Conservation (phyloP, 2,329 filamentous ascomycete genomes). For the Pseudophaeomoniella oleicola region DNA sequence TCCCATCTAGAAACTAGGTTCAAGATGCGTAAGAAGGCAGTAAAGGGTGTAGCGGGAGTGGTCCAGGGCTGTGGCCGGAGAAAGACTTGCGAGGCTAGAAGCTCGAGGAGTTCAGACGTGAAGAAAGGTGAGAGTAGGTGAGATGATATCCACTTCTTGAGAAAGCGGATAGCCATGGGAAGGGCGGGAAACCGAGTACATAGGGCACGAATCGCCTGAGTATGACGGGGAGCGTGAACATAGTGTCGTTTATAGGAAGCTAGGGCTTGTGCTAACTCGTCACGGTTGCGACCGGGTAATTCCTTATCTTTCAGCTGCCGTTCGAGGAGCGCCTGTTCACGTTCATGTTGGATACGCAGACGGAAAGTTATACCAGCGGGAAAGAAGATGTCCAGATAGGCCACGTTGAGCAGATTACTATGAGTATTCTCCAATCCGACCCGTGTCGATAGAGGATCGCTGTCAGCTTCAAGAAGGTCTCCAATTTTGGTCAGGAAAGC, state of each 20-base stretch:
- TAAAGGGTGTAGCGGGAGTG: conserved; percentile 58
- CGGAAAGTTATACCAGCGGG: conserved; percentile 61
- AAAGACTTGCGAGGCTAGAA: conserved; percentile 66
- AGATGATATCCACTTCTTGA: conserved; percentile 77
- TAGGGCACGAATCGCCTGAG: conserved; percentile 64
- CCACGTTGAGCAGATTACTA: conserved; percentile 56
- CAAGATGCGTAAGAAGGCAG: conserved; percentile 70
- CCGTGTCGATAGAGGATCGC: conserved; percentile 47
- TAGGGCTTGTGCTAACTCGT: conserved; percentile 56
- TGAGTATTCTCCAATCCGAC: conserved; percentile 69
- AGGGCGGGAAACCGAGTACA: conserved; percentile 68
- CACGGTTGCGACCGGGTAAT: conserved; percentile 48
- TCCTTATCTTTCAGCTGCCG: conserved; percentile 63
- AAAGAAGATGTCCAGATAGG: conserved; percentile 70
- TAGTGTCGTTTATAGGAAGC: conserved; percentile 58
- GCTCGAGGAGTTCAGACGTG: conserved; percentile 66
- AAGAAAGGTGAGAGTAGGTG: conserved; percentile 71
- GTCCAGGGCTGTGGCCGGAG: conserved; percentile 69
- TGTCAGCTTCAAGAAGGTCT: conserved; percentile 51
- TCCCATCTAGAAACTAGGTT: conserved; percentile 77
- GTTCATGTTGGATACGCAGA: conserved; percentile 74
- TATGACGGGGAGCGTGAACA: conserved; percentile 60
- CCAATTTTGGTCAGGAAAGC: conserved; percentile 68
- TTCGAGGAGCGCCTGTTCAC: conserved; percentile 68
- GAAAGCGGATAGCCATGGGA: conserved; percentile 66